Base-by-base conservation (phyloP, 73 alveolate species). In the Loxodes magnus region DNA sequence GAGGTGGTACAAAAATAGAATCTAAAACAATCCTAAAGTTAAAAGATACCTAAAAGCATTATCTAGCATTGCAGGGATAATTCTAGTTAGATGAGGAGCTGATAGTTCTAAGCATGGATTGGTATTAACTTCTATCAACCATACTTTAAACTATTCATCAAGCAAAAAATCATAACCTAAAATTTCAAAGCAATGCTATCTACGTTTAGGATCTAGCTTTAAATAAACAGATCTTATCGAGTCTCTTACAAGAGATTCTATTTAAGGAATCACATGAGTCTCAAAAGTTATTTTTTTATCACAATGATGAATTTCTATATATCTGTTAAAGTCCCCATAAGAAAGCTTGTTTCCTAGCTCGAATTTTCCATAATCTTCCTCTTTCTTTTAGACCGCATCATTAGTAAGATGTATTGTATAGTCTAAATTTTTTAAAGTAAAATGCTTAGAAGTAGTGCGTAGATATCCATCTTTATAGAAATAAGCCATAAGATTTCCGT, bases 141-240 rank as follows among this genome's bases (percentile, higher is more conserved):
- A 84, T 17, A 80, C 80, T 41, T 84, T 71, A 49, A 88, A 77
- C 14, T 78, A 73, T 9, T 79, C 81, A 64, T 88, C 97, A 29
- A 88, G 46, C 60, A 88, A 75, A 55, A 83, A 88, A 65, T 88
- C 97, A 66, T 77, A 88, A n/a, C 97, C 97, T 49, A 83, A 88
- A 14, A 87, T 64, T 71, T 87, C 97, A 71, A 87, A 82, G 48
- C 92, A 77, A 63, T 48, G 71, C 46, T 65, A 71, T 35, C 95
- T 67, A 50, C 66, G 63, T 35, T 72, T 56, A 26, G 59, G 63
- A 62, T 83, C 87, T 4, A 88, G 77, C 63, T 88, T 84, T 25
- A 64, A 75, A 20, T 68, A 69, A 20, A 81, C 89, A 5, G 94
- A 65, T 50, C 6, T n/a, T 25, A 46, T 46, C n/a, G 59, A 25